Base-by-base conservation (phyloP, 306 rosid species). In the Urtica urens region DNA sequence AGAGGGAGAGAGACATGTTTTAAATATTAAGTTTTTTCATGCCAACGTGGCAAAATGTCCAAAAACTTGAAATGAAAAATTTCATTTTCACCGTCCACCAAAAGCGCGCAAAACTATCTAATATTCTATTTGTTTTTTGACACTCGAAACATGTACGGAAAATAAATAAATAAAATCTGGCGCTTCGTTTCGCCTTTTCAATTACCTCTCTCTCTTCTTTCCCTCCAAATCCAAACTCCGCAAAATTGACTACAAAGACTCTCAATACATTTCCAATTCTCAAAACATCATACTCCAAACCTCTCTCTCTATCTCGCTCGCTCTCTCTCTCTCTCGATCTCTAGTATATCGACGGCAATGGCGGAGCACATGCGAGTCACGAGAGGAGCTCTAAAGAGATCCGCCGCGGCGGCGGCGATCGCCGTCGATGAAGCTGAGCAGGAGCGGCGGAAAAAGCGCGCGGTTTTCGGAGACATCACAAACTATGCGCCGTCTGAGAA, bases 401-500 rank as follows among this genome's bases (percentile, higher is more conserved):
- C 77, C 3, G 79, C 94, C 2, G 65, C 76, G n/a, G 67, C 79
- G 37, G 70, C 78, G 46, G 5, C 18, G 10, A 15, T 60, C 14
- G 76, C 73, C 14, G 55, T 38, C 19, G 80, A 71, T 19, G 65
- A 43, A 0, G 80, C 73, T 19, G 65, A 43, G 0, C 74, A 45
- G 0, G 5, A 53, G 25, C 20, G 65, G 1, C 27, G 23, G 3
- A 90, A 78, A 69, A 81, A 59, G 71, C 82, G 97, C n/a, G 80
- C 71, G 14, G 92, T 67, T 21, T 62, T 90, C 16, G 82, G 92
- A 5, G 93, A 90, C 35, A 59, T 90, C 14, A 55, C 83, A 0
- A 76, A 79, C 16, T 14, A 65, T 6, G 19, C 65, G 1, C 57
- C 2, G 35, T 34, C 35, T 55, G 0, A 41, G 24, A 68, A 61